phyloP scores from a whole-genome alignment of 306 rosid genomes.

The Phaseolus lunatus region DNA sequence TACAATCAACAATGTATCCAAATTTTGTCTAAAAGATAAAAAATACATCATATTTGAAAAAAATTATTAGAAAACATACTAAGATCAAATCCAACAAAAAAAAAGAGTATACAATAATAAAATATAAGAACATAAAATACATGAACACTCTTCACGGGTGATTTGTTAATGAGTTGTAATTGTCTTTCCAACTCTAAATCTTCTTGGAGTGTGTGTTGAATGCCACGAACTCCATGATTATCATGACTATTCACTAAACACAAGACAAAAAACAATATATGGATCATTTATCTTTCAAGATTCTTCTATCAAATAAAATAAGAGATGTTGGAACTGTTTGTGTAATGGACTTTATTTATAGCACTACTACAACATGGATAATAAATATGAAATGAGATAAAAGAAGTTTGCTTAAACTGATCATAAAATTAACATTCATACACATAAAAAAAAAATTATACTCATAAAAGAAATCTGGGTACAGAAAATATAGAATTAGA shows the following conservation, averaged over 20 bases:
- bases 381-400: too few species aligned
- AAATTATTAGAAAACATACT: not conserved
- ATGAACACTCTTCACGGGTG: conserved; percentile 27
- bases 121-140: not conserved
- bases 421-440: too few species aligned
- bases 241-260: not conserved
- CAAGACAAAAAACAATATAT: not conserved
- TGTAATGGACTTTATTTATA: too few species aligned
- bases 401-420: too few species aligned
- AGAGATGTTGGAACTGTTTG: not conserved
- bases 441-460: too few species aligned
- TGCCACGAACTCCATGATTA: not conserved
- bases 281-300: not conserved
- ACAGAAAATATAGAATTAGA: too few species aligned
- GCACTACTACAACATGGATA: too few species aligned
- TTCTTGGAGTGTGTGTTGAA: too few species aligned
- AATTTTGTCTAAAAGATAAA: not conserved
- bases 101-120: not conserved
- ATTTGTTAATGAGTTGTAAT: conserved; percentile 16
- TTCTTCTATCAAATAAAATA: not conserved
- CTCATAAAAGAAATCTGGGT: too few species aligned
- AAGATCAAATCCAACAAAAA: too few species aligned
- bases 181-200: conserved; percentile 37
- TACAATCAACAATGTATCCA: conserved; percentile 33
- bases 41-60: not conserved